Base-by-base conservation (phyloP, 352 stramenopile genomes). In the Pythium scleroteichum region DNA sequence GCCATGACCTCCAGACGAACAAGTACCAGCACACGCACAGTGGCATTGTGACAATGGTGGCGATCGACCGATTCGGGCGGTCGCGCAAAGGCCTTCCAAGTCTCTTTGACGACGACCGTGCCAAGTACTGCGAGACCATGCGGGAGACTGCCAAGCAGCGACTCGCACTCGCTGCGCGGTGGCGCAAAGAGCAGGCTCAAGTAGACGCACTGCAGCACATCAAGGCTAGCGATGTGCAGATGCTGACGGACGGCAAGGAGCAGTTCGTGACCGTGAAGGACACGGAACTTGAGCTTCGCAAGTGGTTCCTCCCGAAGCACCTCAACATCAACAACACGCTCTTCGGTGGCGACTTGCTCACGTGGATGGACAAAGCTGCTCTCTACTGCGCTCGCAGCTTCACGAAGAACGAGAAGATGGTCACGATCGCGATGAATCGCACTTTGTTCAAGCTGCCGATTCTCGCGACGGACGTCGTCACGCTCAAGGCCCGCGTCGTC, bases 381-480 rank as follows among this genome's bases (percentile, higher is more conserved):
- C 56, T 87, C 29, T 86, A 89, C 62, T 89, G 79, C 46, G 79
- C 82, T 17, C 78, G 79, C 27, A 87, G 78, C 44, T 91, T 89
- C 44, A 83, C 79, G 7, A 88, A 87, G 51, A 89, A 79, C 68
- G 76, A 86, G 54, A 78, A 77, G 56, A 91, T 91, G 78, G 79
- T 85, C 38, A 91, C 82, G 4, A 81, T 89, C 60, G 68, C 79
- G 16, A 88, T 91, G 79, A 88, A 91, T 62, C 82, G 82, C 59
- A 67, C 88, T 62, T 58, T 80, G 19, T 91, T 91, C 53, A 88
- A 86, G 59, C 68, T 88, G 35, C 82, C 79, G 26, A 88, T 91
- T 39, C 73, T 63, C 4, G 53, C 70, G 26, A 64, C 72, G 3
- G 79, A 91, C 49, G 62, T 91, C 35, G 71, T 91, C 27, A 88